These are phyloP conservation scores for Diophrys appendiculata DNA, from an alignment of 73 alveolate genomes.

Conservation along the genomic window DNA sequence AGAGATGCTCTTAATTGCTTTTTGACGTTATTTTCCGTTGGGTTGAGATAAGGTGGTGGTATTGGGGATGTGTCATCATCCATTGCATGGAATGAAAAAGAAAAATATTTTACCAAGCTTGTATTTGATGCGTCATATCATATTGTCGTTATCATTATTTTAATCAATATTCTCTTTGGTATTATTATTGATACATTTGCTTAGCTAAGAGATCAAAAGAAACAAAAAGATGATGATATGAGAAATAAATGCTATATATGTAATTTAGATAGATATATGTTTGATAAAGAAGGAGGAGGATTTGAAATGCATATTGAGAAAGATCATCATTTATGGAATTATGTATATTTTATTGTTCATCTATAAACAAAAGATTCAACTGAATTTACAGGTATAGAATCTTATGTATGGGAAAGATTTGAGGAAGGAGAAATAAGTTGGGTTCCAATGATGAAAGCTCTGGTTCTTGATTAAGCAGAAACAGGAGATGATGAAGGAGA, in stretches of 20 bases:
- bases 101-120: neutral
- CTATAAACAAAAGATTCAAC: conserved; percentile 41
- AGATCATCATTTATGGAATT: conserved; percentile 38
- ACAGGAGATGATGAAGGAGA: neutral
- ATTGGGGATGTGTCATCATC: conserved; percentile 95
- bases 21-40: conserved; percentile 69
- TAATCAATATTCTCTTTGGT: conserved; percentile 22
- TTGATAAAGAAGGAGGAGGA: conserved; percentile 39
- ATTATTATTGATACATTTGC: conserved; percentile 31
- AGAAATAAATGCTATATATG: conserved; percentile 82
- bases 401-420: conserved; percentile 80
- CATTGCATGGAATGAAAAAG: neutral
- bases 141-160: conserved; percentile 17
- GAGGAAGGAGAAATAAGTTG: conserved; percentile 74
- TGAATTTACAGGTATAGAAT: conserved; percentile 85
- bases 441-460: conserved; percentile 55
- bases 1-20: conserved; percentile 73
- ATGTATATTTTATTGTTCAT: conserved; percentile 39
- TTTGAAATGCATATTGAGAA: conserved; percentile 28
- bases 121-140: conserved; percentile 11
- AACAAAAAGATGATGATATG: conserved; percentile 70
- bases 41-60: conserved; percentile 97
- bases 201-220: conserved; percentile 81
- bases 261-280: conserved; percentile 57
- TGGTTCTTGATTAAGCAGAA: neutral